Conservation (phyloP, 371 early-diverging fungal genomes). For the Sporodiniella umbellata region DNA sequence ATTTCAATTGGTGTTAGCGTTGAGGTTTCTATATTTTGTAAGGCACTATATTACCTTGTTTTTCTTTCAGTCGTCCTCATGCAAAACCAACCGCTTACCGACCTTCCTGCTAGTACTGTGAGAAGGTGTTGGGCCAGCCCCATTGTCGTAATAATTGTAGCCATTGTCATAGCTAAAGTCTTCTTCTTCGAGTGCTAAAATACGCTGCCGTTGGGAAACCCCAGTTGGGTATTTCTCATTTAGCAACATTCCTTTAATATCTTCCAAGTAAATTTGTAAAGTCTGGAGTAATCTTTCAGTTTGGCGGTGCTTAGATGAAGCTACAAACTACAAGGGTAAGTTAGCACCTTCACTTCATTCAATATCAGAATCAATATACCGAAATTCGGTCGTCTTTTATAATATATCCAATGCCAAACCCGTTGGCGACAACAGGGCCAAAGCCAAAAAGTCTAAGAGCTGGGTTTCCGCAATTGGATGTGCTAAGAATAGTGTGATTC, state of each 20-base stretch:
- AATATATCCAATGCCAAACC: slow-evolving; percentile 89
- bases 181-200: slow-evolving; percentile 40
- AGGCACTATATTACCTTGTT: too few species aligned
- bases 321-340: slow-evolving; percentile 33
- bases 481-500: slow-evolving; percentile 80
- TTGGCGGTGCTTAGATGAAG: slow-evolving; percentile 56
- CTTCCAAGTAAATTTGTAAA: slow-evolving; percentile 36
- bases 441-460: slow-evolving; percentile 84
- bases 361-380: slow-evolving; percentile 27
- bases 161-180: slow-evolving; percentile 32
- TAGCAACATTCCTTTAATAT: slow-evolving; percentile 35
- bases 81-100: slow-evolving; percentile 41
- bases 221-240: slow-evolving; percentile 47
- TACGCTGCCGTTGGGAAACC: slow-evolving; percentile 36
- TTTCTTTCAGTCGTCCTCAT: slow-evolving; percentile 23
- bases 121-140: slow-evolving; percentile 5
- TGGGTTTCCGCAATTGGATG: slow-evolving; percentile 85
- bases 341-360: not conserved
- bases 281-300: slow-evolving; percentile 48
- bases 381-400: slow-evolving; percentile 69
- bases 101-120: slow-evolving; percentile 21
- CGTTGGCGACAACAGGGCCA: slow-evolving; percentile 87
- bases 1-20: too few species aligned
- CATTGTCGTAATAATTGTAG: slow-evolving; percentile 54
- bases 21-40: too few species aligned